These are phyloP conservation scores for Candolleomyces eurysporus DNA, from an alignment of 768 basidiomycete genomes.

Conservation along the genomic window DNA sequence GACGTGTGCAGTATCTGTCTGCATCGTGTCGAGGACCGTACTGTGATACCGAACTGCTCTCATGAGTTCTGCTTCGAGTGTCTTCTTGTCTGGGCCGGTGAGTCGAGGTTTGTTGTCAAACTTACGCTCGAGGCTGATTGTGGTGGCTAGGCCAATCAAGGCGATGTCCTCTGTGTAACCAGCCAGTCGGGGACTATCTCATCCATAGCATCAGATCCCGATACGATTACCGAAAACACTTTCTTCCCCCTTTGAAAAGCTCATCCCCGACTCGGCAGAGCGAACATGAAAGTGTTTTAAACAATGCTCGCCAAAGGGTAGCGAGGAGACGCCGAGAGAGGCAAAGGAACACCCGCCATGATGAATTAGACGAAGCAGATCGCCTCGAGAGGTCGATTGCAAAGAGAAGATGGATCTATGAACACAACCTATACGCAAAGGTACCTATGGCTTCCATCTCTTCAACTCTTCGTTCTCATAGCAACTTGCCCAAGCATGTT, in stretches of 20 bases:
- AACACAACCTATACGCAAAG: constrained; percentile 80
- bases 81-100: constrained; percentile 80
- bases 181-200: constrained; percentile 65
- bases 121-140: not conserved
- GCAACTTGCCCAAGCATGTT: constrained; percentile 60
- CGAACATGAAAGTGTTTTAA: constrained; percentile 21
- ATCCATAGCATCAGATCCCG: constrained; percentile 79
- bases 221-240: constrained; percentile 81
- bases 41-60: constrained; percentile 80
- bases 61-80: constrained; percentile 96
- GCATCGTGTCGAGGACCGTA: constrained; percentile 71
- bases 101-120: not conserved
- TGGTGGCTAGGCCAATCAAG: constrained; percentile 65
- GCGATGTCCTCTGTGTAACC: constrained; percentile 74
- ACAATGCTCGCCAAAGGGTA: constrained; percentile 25
- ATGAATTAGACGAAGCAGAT: constrained; percentile 58
- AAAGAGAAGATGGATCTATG: constrained; percentile 77
- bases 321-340: constrained; percentile 30
- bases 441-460: constrained; percentile 38
- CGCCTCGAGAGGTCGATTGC: constrained; percentile 73
- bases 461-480: constrained; percentile 6
- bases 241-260: constrained; percentile 61
- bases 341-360: constrained; percentile 44
- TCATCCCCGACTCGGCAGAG: constrained; percentile 41
- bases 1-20: constrained; percentile 87